Conservation (phyloP, 306 rosid species). For the Rosa multiflora region DNA sequence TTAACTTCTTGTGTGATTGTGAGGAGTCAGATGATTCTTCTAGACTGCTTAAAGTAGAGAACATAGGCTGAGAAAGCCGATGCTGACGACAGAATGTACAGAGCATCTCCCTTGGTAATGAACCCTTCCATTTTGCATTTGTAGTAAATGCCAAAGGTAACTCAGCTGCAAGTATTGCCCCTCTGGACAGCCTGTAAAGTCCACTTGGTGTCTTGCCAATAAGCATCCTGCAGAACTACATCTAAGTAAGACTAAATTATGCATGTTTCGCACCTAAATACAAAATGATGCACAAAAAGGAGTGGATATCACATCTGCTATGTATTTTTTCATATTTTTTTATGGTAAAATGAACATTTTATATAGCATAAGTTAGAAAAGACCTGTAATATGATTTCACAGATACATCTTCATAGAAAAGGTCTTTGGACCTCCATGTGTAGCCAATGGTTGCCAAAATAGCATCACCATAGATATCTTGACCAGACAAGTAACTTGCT, state of each 20-base stretch:
- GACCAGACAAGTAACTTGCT: slow-evolving; percentile 84
- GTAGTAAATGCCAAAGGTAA: slow-evolving; percentile 68
- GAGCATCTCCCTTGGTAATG: slow-evolving; percentile 79
- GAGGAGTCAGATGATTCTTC: slow-evolving; percentile 45
- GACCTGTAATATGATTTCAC: slow-evolving; percentile 81
- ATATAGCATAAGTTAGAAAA: slow-evolving; percentile 21
- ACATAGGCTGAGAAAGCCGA: slow-evolving; percentile 68
- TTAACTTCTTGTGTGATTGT: slow-evolving; percentile 46
- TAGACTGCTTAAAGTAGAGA: slow-evolving; percentile 37
- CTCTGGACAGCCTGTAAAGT: slow-evolving; percentile 84
- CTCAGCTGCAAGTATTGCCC: slow-evolving; percentile 67
- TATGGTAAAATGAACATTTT: slow-evolving; percentile 11
- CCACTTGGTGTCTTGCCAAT: slow-evolving; percentile 83
- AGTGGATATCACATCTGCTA: neutral
- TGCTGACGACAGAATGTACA: slow-evolving; percentile 84
- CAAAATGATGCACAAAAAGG: slow-evolving; percentile 3
- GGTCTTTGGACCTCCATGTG: slow-evolving; percentile 69
- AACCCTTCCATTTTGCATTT: slow-evolving; percentile 86
- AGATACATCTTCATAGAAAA: slow-evolving; percentile 67
- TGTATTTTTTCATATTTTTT: neutral
- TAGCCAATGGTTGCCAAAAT: slow-evolving; percentile 81
- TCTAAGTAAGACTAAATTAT: slow-evolving; percentile 31
- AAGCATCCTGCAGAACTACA: slow-evolving; percentile 67
- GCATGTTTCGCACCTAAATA: slow-evolving; percentile 13
- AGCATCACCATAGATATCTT: slow-evolving; percentile 80